Percentiles rank a stretch among this genome's conserved stretches.
Conservation (phyloP, 805 yeast genomes). For the Blastobotrys attinorum region DNA sequence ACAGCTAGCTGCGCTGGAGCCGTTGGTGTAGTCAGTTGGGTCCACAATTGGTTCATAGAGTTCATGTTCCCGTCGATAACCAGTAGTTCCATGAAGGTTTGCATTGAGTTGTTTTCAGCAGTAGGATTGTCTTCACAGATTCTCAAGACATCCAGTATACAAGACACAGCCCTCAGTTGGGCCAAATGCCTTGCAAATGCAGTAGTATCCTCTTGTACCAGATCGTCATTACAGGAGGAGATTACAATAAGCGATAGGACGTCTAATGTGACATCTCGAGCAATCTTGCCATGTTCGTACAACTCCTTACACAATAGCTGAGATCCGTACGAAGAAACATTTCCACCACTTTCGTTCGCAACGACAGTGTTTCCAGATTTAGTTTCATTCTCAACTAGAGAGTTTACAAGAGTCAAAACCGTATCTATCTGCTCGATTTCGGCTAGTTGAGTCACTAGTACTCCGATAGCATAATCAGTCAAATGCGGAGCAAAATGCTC, state of each 20-base stretch:
- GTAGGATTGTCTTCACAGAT: too few species aligned
- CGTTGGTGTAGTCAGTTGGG: neutral
- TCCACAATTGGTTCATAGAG: neutral
- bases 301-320: conserved; percentile 3
- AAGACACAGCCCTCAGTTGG: neutral
- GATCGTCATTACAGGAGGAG: conserved; percentile 7
- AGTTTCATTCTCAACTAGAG: neutral
- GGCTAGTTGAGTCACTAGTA: conserved; percentile 9
- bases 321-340: conserved; percentile 1
- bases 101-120: neutral
- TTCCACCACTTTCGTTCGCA: neutral
- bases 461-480: conserved; percentile 10
- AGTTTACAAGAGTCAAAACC: conserved; percentile 4
- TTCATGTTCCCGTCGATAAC: neutral
- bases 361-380: too few species aligned
- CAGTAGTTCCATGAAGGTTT: neutral
- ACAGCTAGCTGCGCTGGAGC: neutral
- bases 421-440: conserved; percentile 10
- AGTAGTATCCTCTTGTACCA: conserved; percentile 4
- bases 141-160: too few species aligned
- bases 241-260: conserved; percentile 1
- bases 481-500: conserved; percentile 6
- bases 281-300: conserved; percentile 3
- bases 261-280: conserved; percentile 1
- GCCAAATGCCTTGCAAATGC: conserved; percentile 1